These are phyloP conservation scores for barley (Hordeum vulgare) DNA, from an alignment of 176 grass and related monocot species.

Conservation along the genomic window DNA sequence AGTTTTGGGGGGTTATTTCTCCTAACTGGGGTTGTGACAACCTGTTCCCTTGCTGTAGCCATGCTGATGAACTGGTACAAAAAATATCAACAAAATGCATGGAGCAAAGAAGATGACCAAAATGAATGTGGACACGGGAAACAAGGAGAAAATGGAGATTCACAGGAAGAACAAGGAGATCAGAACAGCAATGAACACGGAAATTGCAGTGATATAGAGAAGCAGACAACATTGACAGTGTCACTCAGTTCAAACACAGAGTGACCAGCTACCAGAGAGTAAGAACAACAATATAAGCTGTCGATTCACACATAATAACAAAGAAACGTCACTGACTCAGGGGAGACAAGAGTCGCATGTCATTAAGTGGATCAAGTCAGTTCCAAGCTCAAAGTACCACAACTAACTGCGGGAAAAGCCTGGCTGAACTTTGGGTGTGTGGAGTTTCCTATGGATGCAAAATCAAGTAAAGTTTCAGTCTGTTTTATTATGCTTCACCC, in stretches of 20 bases:
- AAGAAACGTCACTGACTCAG: not conserved
- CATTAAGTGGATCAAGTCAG: not conserved
- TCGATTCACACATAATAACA: not conserved
- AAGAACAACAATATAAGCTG: not conserved
- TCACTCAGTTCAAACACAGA: not conserved
- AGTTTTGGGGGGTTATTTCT: slow-evolving; percentile 43
- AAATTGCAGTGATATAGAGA: not conserved
- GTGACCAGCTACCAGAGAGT: not conserved
- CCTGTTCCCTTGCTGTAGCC: not conserved
- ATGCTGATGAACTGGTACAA: not conserved
- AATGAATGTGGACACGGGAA: not conserved
- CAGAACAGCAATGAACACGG: not conserved
- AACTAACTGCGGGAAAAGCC: not conserved
- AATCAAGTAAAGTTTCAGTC: not conserved
- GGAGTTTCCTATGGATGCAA: not conserved
- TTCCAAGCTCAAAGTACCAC: not conserved
- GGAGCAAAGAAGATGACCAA: not conserved
- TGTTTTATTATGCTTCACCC: not conserved
- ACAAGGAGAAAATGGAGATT: not conserved
- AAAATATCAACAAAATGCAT: not conserved
- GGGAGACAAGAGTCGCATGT: not conserved
- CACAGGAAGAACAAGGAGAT: not conserved
- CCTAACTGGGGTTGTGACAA: slow-evolving; percentile 16
- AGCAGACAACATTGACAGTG: not conserved
- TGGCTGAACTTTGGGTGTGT: not conserved